Evolutionary conservation across 768 basidiomycete species (phyloP).

Genomic region (Hemileccinum rubropunctum): DNA sequence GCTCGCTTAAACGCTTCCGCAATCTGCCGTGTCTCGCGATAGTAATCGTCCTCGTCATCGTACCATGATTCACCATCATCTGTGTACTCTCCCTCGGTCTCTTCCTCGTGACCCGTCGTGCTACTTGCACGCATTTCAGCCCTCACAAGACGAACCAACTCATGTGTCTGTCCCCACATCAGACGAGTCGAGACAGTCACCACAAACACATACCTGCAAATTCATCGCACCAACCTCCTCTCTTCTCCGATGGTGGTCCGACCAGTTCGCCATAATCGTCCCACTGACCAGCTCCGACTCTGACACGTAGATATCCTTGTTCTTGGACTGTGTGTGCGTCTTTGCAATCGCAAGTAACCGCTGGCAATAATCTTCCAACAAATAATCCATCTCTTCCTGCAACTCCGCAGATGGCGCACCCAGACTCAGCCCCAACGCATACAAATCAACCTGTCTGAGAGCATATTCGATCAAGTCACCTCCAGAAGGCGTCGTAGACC

Average conservation of each 20-base stretch:
- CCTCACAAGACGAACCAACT: slow-evolving; percentile 37
- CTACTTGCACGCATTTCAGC: slow-evolving; percentile 27
- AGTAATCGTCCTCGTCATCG: slow-evolving; percentile 30
- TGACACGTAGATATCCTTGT: slow-evolving; percentile 33
- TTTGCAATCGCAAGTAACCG: slow-evolving; percentile 35
- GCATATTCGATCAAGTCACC: slow-evolving; percentile 26
- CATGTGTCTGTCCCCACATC: slow-evolving; percentile 34
- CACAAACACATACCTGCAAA: slow-evolving; percentile 34
- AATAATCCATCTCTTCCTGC: slow-evolving; percentile 36
- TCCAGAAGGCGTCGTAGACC: slow-evolving; percentile 21
- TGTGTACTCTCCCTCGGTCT: slow-evolving; percentile 28
- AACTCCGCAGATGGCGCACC: slow-evolving; percentile 24
- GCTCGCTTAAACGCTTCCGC: slow-evolving; percentile 36
- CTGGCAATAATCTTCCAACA: slow-evolving; percentile 36
- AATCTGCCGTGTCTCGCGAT: slow-evolving; percentile 27
- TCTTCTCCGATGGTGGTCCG: slow-evolving; percentile 39
- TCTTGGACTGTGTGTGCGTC: slow-evolving; percentile 37
- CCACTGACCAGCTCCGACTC: slow-evolving; percentile 45
- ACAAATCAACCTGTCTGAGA: slow-evolving; percentile 23
- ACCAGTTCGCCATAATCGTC: slow-evolving; percentile 44
- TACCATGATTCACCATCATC: slow-evolving; percentile 22
- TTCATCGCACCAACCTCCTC: slow-evolving; percentile 44
- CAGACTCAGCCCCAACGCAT: slow-evolving; percentile 34
- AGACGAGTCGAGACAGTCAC: not conserved
- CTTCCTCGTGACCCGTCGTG: slow-evolving; percentile 12